Evolutionary conservation across 257 asterid genomes (phyloP).

Genomic region (Sherardia arvensis): DNA sequence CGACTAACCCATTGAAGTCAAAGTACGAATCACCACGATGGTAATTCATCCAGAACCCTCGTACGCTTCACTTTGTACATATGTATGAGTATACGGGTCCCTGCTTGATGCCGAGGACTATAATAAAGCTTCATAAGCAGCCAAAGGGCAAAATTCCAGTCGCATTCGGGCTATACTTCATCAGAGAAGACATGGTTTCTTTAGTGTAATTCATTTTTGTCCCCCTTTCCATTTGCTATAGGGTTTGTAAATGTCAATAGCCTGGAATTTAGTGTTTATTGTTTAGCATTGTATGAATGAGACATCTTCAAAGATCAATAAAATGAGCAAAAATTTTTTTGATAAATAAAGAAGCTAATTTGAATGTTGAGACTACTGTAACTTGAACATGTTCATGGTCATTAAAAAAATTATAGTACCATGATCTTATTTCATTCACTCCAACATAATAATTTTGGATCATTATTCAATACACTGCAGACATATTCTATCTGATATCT

Average conservation of each 20-base stretch:
- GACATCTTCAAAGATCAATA: neutral
- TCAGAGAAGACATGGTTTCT: neutral
- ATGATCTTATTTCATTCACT: neutral
- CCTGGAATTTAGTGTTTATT: neutral
- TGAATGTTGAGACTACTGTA: neutral
- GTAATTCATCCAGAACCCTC: neutral
- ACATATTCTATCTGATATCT: neutral
- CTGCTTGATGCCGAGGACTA: neutral
- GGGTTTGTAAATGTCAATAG: constrained; percentile 1
- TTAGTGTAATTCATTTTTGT: neutral
- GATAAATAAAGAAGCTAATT: neutral
- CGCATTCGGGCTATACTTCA: neutral
- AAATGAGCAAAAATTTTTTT: too few relatives aligned
- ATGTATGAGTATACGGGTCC: constrained; percentile 4
- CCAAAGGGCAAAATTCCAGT: neutral
- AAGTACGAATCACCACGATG: neutral
- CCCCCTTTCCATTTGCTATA: neutral
- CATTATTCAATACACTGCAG: neutral
- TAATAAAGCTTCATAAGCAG: neutral
- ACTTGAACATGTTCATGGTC: neutral
- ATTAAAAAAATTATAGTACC: neutral
- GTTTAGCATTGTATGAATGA: neutral
- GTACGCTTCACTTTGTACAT: neutral
- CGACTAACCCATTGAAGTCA: neutral
- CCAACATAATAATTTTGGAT: neutral